Evolutionary conservation across 1,284 basidiomycete genomes (phyloP).

Genomic region (Puccinia triticina): DNA sequence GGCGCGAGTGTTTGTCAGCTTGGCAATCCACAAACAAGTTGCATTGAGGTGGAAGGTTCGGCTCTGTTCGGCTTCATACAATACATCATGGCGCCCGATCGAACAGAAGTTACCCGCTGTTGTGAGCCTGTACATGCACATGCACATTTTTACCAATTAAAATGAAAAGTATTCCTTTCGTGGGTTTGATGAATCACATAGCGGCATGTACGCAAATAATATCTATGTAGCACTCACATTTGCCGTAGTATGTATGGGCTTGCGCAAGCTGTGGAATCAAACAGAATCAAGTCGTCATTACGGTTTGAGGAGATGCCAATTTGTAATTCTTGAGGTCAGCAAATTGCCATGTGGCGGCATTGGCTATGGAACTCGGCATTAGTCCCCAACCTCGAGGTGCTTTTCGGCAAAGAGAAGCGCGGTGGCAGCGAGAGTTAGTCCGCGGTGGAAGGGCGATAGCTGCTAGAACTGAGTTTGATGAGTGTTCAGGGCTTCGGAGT

Average conservation of each 20-base stretch:
- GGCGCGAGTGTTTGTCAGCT: neutral
- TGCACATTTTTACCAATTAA: neutral
- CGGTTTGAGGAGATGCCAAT: neutral
- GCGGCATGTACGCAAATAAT: neutral
- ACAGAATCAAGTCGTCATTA: neutral
- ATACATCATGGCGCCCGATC: no score
- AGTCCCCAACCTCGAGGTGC: neutral
- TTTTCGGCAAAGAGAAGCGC: neutral
- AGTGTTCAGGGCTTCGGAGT: no score
- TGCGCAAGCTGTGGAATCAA: no score
- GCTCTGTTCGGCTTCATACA: neutral
- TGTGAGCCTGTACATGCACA: neutral
- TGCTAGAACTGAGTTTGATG: no score
- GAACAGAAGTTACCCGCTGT: no score
- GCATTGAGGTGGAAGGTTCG: neutral
- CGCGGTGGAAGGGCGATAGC: neutral
- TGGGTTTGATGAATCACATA: neutral
- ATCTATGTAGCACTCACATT: neutral
- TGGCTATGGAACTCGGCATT: neutral
- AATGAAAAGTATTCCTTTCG: neutral
- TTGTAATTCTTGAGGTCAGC: neutral
- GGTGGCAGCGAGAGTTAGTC: neutral
- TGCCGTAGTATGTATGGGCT: neutral
- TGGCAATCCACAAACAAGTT: neutral
- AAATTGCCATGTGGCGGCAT: neutral